Base-by-base conservation (phyloP, 2,329 filamentous ascomycete genomes). In the Aspergillus persii region DNA sequence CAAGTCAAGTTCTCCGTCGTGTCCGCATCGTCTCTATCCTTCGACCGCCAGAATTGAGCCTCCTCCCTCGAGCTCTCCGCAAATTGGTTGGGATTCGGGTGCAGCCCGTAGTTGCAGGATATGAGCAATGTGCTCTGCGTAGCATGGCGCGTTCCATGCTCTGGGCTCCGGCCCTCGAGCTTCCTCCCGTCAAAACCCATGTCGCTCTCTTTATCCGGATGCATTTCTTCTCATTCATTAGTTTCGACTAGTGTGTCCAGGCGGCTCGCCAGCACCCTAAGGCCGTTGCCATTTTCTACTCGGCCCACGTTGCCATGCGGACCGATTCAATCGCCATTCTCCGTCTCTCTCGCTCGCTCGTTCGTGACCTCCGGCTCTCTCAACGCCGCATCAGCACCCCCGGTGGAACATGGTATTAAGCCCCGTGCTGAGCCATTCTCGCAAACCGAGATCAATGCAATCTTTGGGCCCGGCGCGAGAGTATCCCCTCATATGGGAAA, bases 81-180 rank as follows among this genome's bases (percentile, higher is more conserved):
- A 11, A n/a, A 11, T 41, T 56, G 9, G 11, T 56, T 31, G 46
- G 23, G 15, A 26, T 18, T 44, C 33, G 58, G 44, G 18, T 50
- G 6, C 41, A 26, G 39, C 53, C 58, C 50, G 56, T 56, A 64
- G 59, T 64, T 52, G 61, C 66, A 63, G 68, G 72, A 71, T 67
- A 79, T 79, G 77, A 79, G 70, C 70, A 74, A 76, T 77, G 76
- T 67, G 61, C 66, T 74, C 66, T 70, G 72, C 63, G 63, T 73
- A 69, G 69, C 73, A 74, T 78, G 76, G 77, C 73, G 75, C 66
- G 65, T 68, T 56, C 69, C 76, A 68, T 77, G 76, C 68, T 63
- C 65, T 58, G 74, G 74, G 58, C 63, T 76, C 53, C 70, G 70
- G 53, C 58, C 66, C 59, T 66, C 67, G 53, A 65, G 60, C 53